Conservation (phyloP, 257 asterid genomes). For the Scutellaria barbata region DNA sequence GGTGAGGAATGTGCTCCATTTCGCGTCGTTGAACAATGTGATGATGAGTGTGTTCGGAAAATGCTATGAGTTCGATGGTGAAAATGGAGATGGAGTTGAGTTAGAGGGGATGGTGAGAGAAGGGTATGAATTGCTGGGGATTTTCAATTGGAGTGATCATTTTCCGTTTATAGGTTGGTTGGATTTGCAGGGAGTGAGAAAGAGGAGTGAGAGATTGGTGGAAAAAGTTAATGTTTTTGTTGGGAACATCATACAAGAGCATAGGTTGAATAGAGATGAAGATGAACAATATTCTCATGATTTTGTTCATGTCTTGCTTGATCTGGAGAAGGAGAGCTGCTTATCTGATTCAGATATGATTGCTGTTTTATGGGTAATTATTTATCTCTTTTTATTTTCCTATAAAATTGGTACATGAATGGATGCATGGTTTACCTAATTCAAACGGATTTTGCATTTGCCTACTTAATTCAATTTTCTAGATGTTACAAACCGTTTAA, state of each 20-base stretch:
- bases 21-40: constrained; percentile 71
- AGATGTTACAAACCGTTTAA: too few relatives aligned
- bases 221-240: constrained; percentile 58
- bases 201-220: constrained; percentile 56
- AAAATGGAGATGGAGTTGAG: constrained; percentile 36
- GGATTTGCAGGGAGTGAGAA: constrained; percentile 75
- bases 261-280: constrained; percentile 45
- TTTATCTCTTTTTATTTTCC: too few relatives aligned
- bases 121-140: constrained; percentile 72
- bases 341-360: constrained; percentile 72
- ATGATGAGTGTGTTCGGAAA: constrained; percentile 79
- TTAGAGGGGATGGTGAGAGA: constrained; percentile 63
- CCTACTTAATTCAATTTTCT: too few relatives aligned
- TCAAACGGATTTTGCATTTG: too few relatives aligned
- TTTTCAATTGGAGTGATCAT: constrained; percentile 83
- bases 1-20: constrained; percentile 57
- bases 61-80: constrained; percentile 43
- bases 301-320: constrained; percentile 78
- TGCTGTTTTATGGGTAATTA: constrained; percentile 83
- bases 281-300: constrained; percentile 43
- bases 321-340: constrained; percentile 61
- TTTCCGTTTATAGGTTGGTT: constrained; percentile 69
- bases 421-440: too few relatives aligned
- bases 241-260: constrained; percentile 64
- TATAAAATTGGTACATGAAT: too few relatives aligned